Evolutionary conservation across 345 rosid species (phyloP).

Genomic region (Hirschfeldia incana): DNA sequence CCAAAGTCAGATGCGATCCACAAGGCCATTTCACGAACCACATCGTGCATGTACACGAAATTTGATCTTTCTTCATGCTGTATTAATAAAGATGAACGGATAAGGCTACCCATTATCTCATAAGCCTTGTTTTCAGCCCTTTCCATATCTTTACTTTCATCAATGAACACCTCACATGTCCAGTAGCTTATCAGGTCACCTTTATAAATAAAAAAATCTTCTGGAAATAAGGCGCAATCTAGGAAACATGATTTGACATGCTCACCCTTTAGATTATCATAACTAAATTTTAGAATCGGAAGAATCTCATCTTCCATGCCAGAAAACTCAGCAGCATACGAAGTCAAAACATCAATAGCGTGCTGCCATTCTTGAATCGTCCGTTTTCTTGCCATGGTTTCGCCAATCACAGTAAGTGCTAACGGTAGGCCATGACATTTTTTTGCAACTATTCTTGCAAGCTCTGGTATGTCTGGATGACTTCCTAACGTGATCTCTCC

Average conservation of each 20-base stretch:
- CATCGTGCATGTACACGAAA: background rate
- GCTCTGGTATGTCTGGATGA: conserved; percentile 14
- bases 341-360: background rate
- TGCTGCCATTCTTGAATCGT: too few species aligned
- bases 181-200: background rate
- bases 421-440: too few species aligned
- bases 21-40: background rate
- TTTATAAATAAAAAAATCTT: background rate
- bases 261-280: background rate
- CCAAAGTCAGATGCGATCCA: background rate
- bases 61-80: background rate
- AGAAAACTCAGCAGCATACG: background rate
- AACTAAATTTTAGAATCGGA: background rate
- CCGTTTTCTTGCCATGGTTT: too few species aligned
- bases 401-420: too few species aligned
- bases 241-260: background rate
- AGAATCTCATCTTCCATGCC: background rate
- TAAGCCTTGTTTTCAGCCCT: background rate
- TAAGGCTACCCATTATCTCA: background rate
- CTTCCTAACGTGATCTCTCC: background rate
- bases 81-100: background rate
- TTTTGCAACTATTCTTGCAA: background rate
- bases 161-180: background rate
- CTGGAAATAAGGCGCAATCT: background rate
- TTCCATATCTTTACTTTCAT: background rate